Conservation (phyloP, 441 rosid genomes). For the Hura crepitans region DNA sequence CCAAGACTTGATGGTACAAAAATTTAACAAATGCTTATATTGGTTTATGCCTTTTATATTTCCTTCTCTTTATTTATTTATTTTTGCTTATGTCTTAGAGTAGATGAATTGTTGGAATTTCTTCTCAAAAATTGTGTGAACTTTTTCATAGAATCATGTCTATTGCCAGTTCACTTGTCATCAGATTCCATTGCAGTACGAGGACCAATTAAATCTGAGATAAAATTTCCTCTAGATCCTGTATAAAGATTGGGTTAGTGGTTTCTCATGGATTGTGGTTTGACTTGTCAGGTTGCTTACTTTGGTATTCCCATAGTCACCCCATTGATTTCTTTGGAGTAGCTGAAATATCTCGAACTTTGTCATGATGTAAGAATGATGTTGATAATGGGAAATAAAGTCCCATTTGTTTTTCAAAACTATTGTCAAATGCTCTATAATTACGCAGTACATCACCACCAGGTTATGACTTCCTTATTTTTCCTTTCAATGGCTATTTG, state of each 20-base stretch:
- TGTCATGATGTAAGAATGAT: constrained; percentile 79
- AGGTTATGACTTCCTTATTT: constrained; percentile 40
- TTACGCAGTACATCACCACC: constrained; percentile 85
- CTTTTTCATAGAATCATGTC: constrained; percentile 6
- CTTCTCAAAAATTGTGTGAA: background rate
- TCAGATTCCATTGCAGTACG: constrained; percentile 64
- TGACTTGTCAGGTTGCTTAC: constrained; percentile 92
- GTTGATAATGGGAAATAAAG: constrained; percentile 17
- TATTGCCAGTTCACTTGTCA: constrained; percentile 82
- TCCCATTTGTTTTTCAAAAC: constrained; percentile 2
- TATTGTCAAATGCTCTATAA: constrained; percentile 24
- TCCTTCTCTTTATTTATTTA: constrained; percentile 9
- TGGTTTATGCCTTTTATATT: too few species aligned
- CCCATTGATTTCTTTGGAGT: constrained; percentile 84
- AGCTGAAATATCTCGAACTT: constrained; percentile 94
- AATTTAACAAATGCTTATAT: too few species aligned
- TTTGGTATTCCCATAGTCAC: constrained; percentile 89
- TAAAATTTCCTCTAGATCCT: constrained; percentile 37
- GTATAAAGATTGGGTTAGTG: constrained; percentile 22
- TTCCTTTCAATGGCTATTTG: background rate
- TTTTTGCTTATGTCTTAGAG: background rate
- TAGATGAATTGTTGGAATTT: constrained; percentile 1
- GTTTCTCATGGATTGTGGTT: constrained; percentile 36
- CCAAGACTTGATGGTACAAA: too few species aligned
- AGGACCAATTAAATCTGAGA: constrained; percentile 80